Percentiles rank a stretch among this genome's conserved stretches.
phyloP scores from a whole-genome alignment of 1,284 basidiomycete species.

The Tetrapyrgos nigripes region DNA sequence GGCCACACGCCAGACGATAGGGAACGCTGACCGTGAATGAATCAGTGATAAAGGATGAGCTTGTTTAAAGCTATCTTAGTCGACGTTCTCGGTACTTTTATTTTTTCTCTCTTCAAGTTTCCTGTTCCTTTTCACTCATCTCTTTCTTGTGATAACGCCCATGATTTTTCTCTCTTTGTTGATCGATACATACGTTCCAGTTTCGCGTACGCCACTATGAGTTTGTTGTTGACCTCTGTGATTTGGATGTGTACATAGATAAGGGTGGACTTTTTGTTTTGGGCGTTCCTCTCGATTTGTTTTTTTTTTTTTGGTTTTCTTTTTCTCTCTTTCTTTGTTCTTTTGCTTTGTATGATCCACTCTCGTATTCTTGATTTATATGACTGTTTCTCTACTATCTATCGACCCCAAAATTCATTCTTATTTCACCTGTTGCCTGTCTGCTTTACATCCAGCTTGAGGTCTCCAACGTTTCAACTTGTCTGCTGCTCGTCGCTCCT shows the following conservation, averaged over 20 bases:
- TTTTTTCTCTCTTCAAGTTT: constrained; percentile 12
- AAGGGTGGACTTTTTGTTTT: constrained; percentile 7
- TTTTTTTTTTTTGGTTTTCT: constrained; percentile 9
- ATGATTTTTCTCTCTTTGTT: constrained; percentile 11
- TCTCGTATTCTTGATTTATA: not conserved
- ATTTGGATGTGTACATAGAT: not conserved
- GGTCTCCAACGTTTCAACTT: not conserved
- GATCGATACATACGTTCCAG: not conserved
- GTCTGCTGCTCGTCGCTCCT: not conserved
- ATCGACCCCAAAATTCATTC: not conserved
- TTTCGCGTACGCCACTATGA: not conserved
- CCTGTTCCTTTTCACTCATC: not conserved
- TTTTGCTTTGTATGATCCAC: constrained; percentile 5
- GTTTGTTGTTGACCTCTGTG: no score
- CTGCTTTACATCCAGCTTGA: not conserved
- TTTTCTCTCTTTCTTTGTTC: constrained; percentile 8
- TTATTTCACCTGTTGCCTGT: no score
- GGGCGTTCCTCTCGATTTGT: constrained; percentile 8
- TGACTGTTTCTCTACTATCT: not conserved
- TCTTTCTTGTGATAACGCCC: constrained; percentile 3
- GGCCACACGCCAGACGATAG: constrained; percentile 39
- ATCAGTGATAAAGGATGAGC: constrained; percentile 1
- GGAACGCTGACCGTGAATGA: constrained; percentile 25
- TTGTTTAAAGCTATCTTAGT: constrained; percentile 12
- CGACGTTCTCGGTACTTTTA: no score